Evolutionary conservation across 1,139 yeast genomes (phyloP), one percentile per base, ranked within the genome.

Genomic region (Scheffersomyces quercinus): DNA sequence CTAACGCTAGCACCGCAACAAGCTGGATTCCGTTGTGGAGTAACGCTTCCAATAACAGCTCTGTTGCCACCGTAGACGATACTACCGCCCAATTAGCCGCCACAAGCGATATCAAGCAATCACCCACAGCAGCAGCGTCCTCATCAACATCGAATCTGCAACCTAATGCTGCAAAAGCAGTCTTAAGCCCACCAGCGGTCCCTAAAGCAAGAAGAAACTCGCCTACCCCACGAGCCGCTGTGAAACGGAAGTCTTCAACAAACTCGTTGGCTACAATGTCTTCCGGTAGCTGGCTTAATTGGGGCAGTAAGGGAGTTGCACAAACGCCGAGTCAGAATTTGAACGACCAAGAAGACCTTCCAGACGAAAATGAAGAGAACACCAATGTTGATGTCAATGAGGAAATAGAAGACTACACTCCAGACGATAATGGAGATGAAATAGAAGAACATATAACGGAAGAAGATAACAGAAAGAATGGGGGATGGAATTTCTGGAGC

Each of bases 401-500:
- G 7, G 63, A 55, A 10, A 60, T 58, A 13, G 64, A 60, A n/a
- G 67, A 64, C 35, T 54, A 54, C 8, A 50, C 46, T 9, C 56
- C 61, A 7, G 65, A 63, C 35, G 63, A 60, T 43, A 55, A 57
- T 36, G 62, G 62, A 9, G 73, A 69, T 42, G 75, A 65, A 40
- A 56, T 68, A 3, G 71, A 64, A 36, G 74, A 70, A 37, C 69
- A 67, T 37, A 60, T 62, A 7, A 39, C 49, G 29, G 44, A 47
- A 20, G 36, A 41, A 32, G 43, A 41, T 16, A 65, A 63, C 51
- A 70, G 60, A 48, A 60, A 62, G 8, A 38, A 54, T 4, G 55
- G 65, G 2, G 45, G 62, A 26, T 72, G 77, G 77, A 58, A 58
- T 26, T 72, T 73, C 47, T 73, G 78, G 78, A 66, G 57, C 36